Evolutionary conservation across 768 basidiomycete genomes (phyloP).

Genomic region (Exidia glandulosa): DNA sequence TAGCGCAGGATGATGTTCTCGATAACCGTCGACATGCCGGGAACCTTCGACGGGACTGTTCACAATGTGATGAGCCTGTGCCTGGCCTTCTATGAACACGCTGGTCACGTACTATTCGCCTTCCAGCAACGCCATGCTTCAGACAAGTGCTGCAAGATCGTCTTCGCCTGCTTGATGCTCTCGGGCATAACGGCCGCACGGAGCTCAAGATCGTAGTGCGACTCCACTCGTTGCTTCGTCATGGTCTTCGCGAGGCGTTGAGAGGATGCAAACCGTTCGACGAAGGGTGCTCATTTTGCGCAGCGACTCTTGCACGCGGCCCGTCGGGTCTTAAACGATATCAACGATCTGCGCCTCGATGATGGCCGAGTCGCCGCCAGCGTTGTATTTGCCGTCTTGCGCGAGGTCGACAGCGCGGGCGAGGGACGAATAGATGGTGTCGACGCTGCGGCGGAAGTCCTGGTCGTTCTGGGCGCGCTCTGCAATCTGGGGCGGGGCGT

Average conservation of each 20-base stretch:
- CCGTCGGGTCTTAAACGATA: slow-evolving; percentile 54
- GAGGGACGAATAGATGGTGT: slow-evolving; percentile 49
- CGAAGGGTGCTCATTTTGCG: slow-evolving; percentile 23
- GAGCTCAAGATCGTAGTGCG: slow-evolving; percentile 94
- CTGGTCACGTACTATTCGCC: slow-evolving; percentile 56
- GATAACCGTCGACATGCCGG: slow-evolving; percentile 98
- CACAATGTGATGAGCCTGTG: no score
- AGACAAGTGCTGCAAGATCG: slow-evolving; percentile 93
- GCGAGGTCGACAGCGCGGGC: slow-evolving; percentile 39
- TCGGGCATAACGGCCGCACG: slow-evolving; percentile 99
- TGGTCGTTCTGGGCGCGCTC: slow-evolving; percentile 54
- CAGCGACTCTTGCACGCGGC: slow-evolving; percentile 48
- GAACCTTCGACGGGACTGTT: slow-evolving; percentile 98
- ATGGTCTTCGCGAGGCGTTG: slow-evolving; percentile 86
- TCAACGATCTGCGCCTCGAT: slow-evolving; percentile 30
- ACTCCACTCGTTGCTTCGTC: slow-evolving; percentile 98
- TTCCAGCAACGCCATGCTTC: slow-evolving; percentile 99
- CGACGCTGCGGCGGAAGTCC: slow-evolving; percentile 44
- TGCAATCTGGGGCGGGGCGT: slow-evolving; percentile 33
- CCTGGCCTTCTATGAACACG: not conserved
- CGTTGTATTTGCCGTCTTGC: slow-evolving; percentile 23
- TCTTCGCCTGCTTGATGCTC: slow-evolving; percentile 98
- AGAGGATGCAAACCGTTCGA: slow-evolving; percentile 48
- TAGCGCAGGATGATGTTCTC: slow-evolving; percentile 98
- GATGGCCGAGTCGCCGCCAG: slow-evolving; percentile 18